Percentiles rank a stretch among this genome's conserved stretches.
These are phyloP conservation scores for Gynochthodes officinalis DNA, from an alignment of 257 asterid genomes.

Conservation along the genomic window DNA sequence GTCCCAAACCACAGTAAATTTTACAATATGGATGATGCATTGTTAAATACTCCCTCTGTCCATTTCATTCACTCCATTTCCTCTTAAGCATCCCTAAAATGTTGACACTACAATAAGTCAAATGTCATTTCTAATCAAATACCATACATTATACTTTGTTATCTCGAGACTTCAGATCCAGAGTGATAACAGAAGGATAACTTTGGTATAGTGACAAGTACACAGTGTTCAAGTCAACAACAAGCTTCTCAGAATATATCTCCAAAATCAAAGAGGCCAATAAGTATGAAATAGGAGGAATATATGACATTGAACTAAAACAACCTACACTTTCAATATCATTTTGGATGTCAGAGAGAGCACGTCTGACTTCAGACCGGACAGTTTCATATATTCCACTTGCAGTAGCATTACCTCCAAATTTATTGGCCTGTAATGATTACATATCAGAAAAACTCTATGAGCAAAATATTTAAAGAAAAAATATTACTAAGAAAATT, in stretches of 20 bases:
- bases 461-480: neutral
- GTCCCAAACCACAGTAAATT: neutral
- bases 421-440: conserved; percentile 23
- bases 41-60: neutral
- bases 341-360: conserved; percentile 39
- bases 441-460: conserved; percentile 12
- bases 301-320: neutral
- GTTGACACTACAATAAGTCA: neutral
- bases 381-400: conserved; percentile 42
- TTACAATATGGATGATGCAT: neutral
- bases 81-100: neutral
- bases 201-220: neutral
- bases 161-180: neutral
- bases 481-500: neutral
- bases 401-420: conserved; percentile 28
- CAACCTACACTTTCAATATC: conserved; percentile 34
- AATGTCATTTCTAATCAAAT: neutral
- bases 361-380: conserved; percentile 43
- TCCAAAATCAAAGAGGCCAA: neutral
- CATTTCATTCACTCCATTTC: neutral
- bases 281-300: neutral
- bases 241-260: neutral
- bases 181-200: neutral
- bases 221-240: neutral
- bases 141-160: neutral